Percentiles rank a stretch among this genome's conserved stretches.
Conservation (phyloP, 1,284 basidiomycete species). For the Irpex sp. region DNA sequence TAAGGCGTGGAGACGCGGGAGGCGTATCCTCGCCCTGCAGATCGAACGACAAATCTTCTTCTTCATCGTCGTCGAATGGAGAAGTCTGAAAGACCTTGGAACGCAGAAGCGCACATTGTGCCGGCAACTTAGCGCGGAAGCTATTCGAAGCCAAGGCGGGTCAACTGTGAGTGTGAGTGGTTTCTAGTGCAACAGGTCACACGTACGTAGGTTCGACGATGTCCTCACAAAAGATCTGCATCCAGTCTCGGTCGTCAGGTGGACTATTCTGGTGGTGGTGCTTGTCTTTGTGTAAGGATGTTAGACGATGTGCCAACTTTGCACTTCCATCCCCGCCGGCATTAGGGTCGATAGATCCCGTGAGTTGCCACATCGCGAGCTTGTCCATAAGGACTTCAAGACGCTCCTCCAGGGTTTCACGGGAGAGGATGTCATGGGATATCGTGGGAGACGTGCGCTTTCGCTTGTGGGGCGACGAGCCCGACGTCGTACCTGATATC, state of each 20-base stretch:
- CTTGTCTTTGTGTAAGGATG: conserved; percentile 18
- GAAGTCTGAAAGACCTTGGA: conserved; percentile 64
- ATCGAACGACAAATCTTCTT: not conserved
- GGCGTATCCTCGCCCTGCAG: not conserved
- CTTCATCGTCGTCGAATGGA: conserved; percentile 32
- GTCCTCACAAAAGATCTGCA: conserved; percentile 63
- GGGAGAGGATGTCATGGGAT: not conserved
- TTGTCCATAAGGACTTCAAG: conserved; percentile 75
- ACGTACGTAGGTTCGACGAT: conserved; percentile 61
- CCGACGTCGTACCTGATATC: conserved; percentile 13
- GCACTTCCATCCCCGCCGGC: conserved; percentile 16
- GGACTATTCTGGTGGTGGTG: conserved; percentile 6
- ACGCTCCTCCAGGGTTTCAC: conserved; percentile 38
- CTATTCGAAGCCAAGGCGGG: conserved; percentile 29
- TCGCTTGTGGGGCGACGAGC: conserved; percentile 20
- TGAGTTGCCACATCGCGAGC: conserved; percentile 70
- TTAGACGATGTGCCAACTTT: conserved; percentile 13
- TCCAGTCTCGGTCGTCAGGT: conserved; percentile 59
- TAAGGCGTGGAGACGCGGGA: not conserved
- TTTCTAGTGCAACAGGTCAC: not conserved
- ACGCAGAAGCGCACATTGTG: conserved; percentile 53
- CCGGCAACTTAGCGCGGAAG: conserved; percentile 52
- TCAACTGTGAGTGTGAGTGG: not conserved
- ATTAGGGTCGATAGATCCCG: conserved; percentile 25
- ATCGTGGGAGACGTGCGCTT: conserved; percentile 9